phyloP scores from a whole-genome alignment of 177 flowering plant genomes.

The Vitis hybrid region DNA sequence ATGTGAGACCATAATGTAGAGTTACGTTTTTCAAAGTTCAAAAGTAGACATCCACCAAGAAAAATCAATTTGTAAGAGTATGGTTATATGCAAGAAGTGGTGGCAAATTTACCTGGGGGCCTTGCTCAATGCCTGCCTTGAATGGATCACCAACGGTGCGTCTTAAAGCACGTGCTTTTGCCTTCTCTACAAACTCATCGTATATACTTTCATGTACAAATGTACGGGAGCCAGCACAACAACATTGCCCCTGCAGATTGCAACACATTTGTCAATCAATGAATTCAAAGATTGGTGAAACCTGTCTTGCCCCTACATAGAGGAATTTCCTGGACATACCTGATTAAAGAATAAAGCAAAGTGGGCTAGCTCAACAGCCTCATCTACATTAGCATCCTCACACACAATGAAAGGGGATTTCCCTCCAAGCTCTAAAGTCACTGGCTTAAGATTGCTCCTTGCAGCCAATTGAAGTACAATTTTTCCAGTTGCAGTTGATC shows the following conservation, averaged over 20 bases:
- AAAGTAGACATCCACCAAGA: too few relatives aligned
- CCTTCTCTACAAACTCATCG: slow-evolving; percentile 67
- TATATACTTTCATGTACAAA: slow-evolving; percentile 62
- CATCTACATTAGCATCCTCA: slow-evolving; percentile 65
- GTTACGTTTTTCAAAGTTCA: too few relatives aligned
- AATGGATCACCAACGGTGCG: slow-evolving; percentile 74
- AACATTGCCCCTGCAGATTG: slow-evolving; percentile 64
- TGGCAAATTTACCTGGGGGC: slow-evolving; percentile 55
- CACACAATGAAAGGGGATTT: slow-evolving; percentile 73
- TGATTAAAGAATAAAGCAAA: slow-evolving; percentile 65
- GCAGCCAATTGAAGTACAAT: slow-evolving; percentile 48
- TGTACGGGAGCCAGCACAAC: slow-evolving; percentile 74
- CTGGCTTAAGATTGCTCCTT: slow-evolving; percentile 48
- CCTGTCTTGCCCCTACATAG: neutral
- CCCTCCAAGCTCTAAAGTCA: slow-evolving; percentile 63
- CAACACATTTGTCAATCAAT: neutral
- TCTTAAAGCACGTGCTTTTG: slow-evolving; percentile 54
- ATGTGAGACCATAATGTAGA: too few relatives aligned
- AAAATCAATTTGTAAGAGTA: neutral
- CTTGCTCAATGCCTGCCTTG: slow-evolving; percentile 57
- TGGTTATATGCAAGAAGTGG: neutral
- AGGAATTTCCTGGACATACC: slow-evolving; percentile 24
- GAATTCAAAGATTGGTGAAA: neutral
- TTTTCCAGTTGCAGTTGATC: slow-evolving; percentile 63
- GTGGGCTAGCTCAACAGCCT: slow-evolving; percentile 67